A percentile compares a stretch with the other conserved stretches of the same genome.
Conservation (phyloP, 495 filamentous ascomycete species). For the Barbatosphaeria neglecta region DNA sequence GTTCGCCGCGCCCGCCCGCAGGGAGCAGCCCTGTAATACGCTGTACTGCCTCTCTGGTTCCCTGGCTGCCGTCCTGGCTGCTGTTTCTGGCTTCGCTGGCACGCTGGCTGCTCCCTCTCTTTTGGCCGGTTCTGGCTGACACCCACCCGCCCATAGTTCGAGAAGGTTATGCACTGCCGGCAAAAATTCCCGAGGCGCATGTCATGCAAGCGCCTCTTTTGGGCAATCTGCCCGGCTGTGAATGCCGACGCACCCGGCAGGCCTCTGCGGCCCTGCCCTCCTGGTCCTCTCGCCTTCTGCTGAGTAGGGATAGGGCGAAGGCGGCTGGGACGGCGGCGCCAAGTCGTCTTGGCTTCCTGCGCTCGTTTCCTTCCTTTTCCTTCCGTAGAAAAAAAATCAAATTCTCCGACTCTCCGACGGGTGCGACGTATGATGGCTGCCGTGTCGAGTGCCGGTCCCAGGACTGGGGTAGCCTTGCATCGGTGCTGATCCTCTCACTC, state of each 20-base stretch:
- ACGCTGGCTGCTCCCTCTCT: too few species aligned
- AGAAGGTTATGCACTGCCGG: neutral
- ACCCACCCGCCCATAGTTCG: neutral
- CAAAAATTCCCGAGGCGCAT: neutral
- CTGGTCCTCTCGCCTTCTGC: too few species aligned
- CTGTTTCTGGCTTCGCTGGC: too few species aligned
- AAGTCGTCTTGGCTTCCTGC: neutral
- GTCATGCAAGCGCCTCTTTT: neutral
- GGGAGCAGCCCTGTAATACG: neutral
- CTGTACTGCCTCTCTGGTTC: neutral
- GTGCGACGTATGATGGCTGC: neutral
- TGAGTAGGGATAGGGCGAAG: too few species aligned
- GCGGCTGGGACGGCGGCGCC: neutral
- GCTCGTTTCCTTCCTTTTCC: neutral
- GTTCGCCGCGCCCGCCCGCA: neutral
- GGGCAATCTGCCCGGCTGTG: neutral
- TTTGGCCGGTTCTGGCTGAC: neutral
- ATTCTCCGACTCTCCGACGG: too few species aligned
- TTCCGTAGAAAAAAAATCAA: neutral
- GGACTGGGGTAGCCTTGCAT: too few species aligned
- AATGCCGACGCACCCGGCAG: neutral
- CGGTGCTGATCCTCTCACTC: too few species aligned
- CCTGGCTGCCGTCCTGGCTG: too few species aligned
- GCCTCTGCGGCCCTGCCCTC: neutral
- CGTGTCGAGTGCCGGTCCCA: too few species aligned